phyloP scores from a whole-genome alignment of 2,329 filamentous ascomycete genomes.

The Penicillium sp. region DNA sequence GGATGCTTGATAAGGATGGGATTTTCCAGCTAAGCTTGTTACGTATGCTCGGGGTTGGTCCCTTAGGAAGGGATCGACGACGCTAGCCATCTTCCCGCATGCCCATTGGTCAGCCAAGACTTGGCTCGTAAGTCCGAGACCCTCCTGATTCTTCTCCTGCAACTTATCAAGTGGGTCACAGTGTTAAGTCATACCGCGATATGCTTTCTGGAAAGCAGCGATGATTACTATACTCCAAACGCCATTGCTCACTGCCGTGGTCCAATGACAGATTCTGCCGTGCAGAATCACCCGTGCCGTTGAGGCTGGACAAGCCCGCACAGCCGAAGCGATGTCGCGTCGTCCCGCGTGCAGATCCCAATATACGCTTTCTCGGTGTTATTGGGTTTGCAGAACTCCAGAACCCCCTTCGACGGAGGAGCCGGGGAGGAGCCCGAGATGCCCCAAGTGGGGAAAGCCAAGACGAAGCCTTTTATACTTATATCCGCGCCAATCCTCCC shows the following conservation, averaged over 20 bases:
- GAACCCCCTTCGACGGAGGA: not conserved
- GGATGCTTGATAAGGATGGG: not conserved
- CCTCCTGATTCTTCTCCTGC: not conserved
- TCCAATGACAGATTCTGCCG: not conserved
- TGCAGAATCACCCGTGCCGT: not conserved
- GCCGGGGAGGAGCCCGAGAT: not conserved
- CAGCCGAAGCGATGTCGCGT: not conserved
- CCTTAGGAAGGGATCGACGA: not conserved
- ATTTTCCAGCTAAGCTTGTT: not conserved
- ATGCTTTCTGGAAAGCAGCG: not conserved
- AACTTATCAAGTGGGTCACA: not conserved
- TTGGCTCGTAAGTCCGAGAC: not conserved
- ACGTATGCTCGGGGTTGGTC: not conserved
- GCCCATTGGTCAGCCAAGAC: not conserved
- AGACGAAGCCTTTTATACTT: not conserved
- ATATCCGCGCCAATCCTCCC: slow-evolving; percentile 1
- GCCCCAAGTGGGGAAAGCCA: not conserved
- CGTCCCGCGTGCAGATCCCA: slow-evolving; percentile 1
- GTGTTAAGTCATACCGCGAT: not conserved
- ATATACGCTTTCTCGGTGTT: not conserved
- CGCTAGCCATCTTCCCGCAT: not conserved
- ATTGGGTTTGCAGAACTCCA: not conserved
- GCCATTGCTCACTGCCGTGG: not conserved
- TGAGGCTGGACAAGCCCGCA: not conserved
- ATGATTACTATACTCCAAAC: not conserved